Evolutionary conservation across 192 early-diverging fungal genomes (phyloP).

Genomic region (Entomortierella parvispora): DNA sequence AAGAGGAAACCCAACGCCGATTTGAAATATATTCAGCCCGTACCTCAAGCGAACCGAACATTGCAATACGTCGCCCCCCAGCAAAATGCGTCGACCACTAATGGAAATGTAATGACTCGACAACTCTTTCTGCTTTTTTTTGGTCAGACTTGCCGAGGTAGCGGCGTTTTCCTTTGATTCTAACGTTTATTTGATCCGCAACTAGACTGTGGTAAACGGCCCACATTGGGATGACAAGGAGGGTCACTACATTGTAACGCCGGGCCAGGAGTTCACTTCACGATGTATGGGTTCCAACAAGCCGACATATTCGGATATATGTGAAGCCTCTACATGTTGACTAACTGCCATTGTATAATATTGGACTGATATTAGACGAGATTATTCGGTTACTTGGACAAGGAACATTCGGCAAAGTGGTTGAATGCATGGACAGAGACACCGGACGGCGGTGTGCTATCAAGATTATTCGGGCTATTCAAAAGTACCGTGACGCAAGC

Average conservation of each 20-base stretch:
- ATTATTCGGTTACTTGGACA: slow-evolving; percentile 91
- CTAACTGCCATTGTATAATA: slow-evolving; percentile 94
- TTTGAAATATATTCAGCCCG: slow-evolving; percentile 15
- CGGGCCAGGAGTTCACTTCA: slow-evolving; percentile 74
- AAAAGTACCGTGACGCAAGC: slow-evolving; percentile 95
- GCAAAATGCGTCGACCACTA: slow-evolving; percentile 7
- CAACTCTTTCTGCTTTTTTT: too few species aligned
- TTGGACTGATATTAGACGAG: slow-evolving; percentile 82
- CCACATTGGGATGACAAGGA: slow-evolving; percentile 86
- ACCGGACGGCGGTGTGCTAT: slow-evolving; percentile 75
- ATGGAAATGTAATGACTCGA: slow-evolving; percentile 35
- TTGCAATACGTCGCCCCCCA: slow-evolving; percentile 10
- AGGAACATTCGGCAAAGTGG: slow-evolving; percentile 98
- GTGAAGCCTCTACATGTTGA: slow-evolving; percentile 81
- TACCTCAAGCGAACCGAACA: slow-evolving; percentile 18
- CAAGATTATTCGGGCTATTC: slow-evolving; percentile 94
- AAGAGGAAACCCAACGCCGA: slow-evolving; percentile 27
- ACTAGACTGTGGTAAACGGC: slow-evolving; percentile 16
- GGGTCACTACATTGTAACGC: slow-evolving; percentile 87
- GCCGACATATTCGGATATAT: slow-evolving; percentile 50
- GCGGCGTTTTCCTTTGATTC: too few species aligned
- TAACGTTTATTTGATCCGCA: too few species aligned
- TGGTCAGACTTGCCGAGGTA: too few species aligned
- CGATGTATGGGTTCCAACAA: slow-evolving; percentile 67
- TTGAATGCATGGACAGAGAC: slow-evolving; percentile 81